Percentiles rank a stretch among this genome's conserved stretches.
These are phyloP conservation scores for Puccinia polysora DNA, from an alignment of 1,284 basidiomycete genomes.

Conservation along the genomic window DNA sequence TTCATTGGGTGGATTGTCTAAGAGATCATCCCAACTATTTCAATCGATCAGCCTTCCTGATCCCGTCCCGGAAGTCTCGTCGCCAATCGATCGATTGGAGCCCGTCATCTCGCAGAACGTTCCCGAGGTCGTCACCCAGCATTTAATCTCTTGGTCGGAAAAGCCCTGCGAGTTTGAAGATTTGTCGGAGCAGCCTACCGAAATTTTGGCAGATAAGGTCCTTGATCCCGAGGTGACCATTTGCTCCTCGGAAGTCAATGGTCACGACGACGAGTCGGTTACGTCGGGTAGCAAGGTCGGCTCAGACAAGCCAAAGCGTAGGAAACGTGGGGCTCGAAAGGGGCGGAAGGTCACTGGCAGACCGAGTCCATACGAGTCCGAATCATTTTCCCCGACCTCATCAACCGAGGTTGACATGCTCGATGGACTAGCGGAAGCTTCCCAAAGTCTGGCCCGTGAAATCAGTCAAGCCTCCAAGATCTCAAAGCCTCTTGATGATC, in stretches of 20 bases:
- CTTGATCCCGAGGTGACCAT: background rate
- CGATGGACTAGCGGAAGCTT: slow-evolving; percentile 35
- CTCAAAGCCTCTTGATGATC: background rate
- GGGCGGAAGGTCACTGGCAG: slow-evolving; percentile 6
- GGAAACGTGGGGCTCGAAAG: slow-evolving; percentile 41
- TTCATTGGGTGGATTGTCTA: slow-evolving; percentile 19
- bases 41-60: slow-evolving; percentile 17
- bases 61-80: slow-evolving; percentile 30
- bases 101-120: slow-evolving; percentile 2
- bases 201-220: background rate
- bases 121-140: background rate
- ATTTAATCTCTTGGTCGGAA: slow-evolving; percentile 3
- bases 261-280: slow-evolving; percentile 8
- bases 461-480: slow-evolving; percentile 39
- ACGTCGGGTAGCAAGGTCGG: slow-evolving; percentile 11
- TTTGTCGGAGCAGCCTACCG: background rate
- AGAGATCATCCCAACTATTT: slow-evolving; percentile 24
- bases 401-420: slow-evolving; percentile 22
- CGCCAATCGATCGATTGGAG: background rate
- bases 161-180: slow-evolving; percentile 4
- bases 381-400: background rate
- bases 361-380: slow-evolving; percentile 1
- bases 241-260: background rate
- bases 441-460: slow-evolving; percentile 31
- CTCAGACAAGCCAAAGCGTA: slow-evolving; percentile 16